phyloP scores from a whole-genome alignment of 192 early-diverging fungal species.

The Obelidium mucronatum region DNA sequence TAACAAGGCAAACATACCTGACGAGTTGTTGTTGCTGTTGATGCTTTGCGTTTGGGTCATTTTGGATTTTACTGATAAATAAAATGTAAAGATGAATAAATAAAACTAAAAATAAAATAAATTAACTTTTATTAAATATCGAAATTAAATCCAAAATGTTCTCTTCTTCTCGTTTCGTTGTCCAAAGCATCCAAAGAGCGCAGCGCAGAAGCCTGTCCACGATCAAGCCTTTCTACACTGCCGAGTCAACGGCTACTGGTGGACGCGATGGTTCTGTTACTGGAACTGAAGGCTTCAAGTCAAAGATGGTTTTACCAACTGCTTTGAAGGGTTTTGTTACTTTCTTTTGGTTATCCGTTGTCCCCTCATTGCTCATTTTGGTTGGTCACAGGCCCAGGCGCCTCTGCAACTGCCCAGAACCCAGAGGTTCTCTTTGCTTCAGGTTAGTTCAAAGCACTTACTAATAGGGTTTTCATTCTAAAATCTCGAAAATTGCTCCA shows the following conservation, averaged over 20 bases:
- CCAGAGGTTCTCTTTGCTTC: conserved; percentile 40
- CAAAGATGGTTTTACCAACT: conserved; percentile 22
- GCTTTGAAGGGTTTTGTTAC: conserved; percentile 5
- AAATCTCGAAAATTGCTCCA: not conserved
- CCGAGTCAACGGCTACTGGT: conserved; percentile 6
- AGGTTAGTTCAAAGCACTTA: conserved; percentile 9
- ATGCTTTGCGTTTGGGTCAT: not conserved
- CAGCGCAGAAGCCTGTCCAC: conserved; percentile 14
- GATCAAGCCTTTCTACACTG: conserved; percentile 35
- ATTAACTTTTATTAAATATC: not conserved
- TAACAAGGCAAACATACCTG: too few relatives aligned
- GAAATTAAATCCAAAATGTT: not conserved
- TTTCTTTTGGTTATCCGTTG: not conserved
- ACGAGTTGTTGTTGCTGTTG: not conserved
- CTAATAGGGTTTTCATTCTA: too few relatives aligned
- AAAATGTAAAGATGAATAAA: too few relatives aligned
- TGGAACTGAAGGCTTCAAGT: conserved; percentile 13
- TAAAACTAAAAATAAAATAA: too few relatives aligned
- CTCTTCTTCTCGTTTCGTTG: not conserved
- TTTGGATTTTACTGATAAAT: not conserved
- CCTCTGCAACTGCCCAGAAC: conserved; percentile 26
- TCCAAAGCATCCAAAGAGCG: not conserved
- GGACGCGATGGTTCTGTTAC: conserved; percentile 16
- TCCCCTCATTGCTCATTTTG: not conserved
- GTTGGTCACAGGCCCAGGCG: not conserved